Evolutionary conservation across 1,139 yeast species (phyloP), one percentile per base, ranked within the genome.

Genomic region (Pneumocystis oryctolagi): DNA sequence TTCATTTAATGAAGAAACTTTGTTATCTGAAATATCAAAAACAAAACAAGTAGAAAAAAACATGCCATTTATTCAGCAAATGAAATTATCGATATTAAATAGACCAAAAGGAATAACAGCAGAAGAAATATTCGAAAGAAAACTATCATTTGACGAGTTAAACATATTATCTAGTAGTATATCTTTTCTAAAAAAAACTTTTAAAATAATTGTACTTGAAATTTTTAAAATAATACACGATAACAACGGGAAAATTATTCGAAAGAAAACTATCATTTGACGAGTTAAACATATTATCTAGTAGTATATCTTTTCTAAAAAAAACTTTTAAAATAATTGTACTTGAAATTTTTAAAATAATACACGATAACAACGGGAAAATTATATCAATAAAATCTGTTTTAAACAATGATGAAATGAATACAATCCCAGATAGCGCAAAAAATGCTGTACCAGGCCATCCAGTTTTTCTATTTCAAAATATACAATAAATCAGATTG

Each of bases 371-470:
- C 68, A 78, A 73, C 67, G 83, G 88, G 70, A 76, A 35, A 6
- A 28, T 39, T 20, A 30, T 30, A 25, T 47, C 31, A 47, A 20
- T 20, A 47, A n/a, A 47, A 47, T 25, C 55, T 25, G 20, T 47
- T n/a, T 9, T 87, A 63, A 69, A 82, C 60, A 82, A 92, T 61
- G 92, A 88, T 62, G 86, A 83, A 72, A 83, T 81, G 64, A 85
- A 85, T 64, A 77, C 81, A 65, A 78, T 80, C 64, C 82, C 85
- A 64, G 89, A 87, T 79, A 81, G 84, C 64, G 79, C 87, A 65
- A 95, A 87, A 67, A 80, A 81, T 67, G 94, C 98, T 47, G 84
- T 87, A 66, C 98, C 98, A 62, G 98, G 98, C 66, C 81, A 82
- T 70, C 98, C 98, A 58, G 96, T 96, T 71, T 83, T 92, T 70